Conservation (phyloP, 2,329 filamentous ascomycete species). For the Aspergillus pseudoviridinutans region DNA sequence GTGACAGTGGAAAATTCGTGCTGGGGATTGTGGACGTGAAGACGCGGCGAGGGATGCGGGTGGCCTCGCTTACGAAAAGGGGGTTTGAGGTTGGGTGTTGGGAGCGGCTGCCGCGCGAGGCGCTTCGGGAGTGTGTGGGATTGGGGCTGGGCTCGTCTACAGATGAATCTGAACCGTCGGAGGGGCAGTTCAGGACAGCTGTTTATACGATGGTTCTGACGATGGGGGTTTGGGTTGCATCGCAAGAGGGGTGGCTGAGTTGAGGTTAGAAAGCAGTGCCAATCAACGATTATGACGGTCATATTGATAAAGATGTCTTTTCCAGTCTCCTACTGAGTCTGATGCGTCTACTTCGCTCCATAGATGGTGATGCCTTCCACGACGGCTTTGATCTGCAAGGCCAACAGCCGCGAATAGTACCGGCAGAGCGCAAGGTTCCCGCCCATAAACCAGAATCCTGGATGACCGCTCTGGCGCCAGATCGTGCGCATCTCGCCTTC, state of each 20-base stretch:
- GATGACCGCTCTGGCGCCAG: conserved; percentile 60
- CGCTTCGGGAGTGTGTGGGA: conserved; percentile 13
- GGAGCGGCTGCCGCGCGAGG: conserved; percentile 23
- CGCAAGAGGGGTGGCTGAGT: conserved; percentile 24
- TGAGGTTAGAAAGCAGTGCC: background rate
- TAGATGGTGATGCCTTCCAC: conserved; percentile 26
- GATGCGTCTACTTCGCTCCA: background rate
- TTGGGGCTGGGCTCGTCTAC: background rate
- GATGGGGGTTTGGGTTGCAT: conserved; percentile 27
- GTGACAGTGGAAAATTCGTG: conserved; percentile 7
- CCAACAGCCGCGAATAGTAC: conserved; percentile 55
- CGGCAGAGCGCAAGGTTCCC: conserved; percentile 62
- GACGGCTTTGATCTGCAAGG: conserved; percentile 48
- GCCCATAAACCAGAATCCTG: conserved; percentile 65
- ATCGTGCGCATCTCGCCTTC: conserved; percentile 56
- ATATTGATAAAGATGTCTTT: too few species aligned
- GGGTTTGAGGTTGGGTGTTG: conserved; percentile 23
- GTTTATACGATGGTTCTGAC: conserved; percentile 30
- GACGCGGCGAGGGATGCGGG: conserved; percentile 6
- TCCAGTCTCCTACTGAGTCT: too few species aligned
- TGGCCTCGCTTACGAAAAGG: conserved; percentile 15
- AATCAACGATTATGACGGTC: background rate
- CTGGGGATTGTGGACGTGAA: conserved; percentile 6
- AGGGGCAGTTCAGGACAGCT: conserved; percentile 8
- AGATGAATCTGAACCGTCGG: conserved; percentile 6